Evolutionary conservation across 208 protist genomes (phyloP), one percentile per base, ranked within the genome.

Genomic region (Crithidia fasciculata): DNA sequence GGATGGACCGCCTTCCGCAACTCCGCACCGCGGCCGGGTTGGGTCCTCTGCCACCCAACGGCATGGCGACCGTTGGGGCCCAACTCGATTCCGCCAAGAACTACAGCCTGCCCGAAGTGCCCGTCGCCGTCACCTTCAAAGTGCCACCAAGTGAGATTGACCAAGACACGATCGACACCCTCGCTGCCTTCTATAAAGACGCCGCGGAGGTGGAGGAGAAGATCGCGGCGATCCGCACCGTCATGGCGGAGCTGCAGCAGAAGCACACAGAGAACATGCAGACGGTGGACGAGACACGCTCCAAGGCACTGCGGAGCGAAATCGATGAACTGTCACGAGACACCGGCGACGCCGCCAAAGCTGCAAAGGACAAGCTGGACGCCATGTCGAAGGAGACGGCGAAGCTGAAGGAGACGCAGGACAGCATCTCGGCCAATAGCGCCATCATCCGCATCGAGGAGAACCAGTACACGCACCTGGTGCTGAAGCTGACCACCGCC

Each of bases 361-460:
- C 61, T 2, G 75, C 84, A 0, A 89, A 92, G 62, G 76, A 88
- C 37, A 74, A 53, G 41, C 69, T 94, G 16, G 81, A 76, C 18
- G 63, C 37, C 36, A 61, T 61, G 56, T 44, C 56, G 56, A 61
- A 61, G 56, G 63, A 73, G 37, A 95, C 83, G 10, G 85, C 83
- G n/a, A 75, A 78, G 69, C 78, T 95, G 44, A 94, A 94, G 76
- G 76, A 87, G 61, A 80, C 72, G 19, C 79, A 74, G 39, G 86
- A 89, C 58, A 89, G 66, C 64, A 78, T 79, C 45, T 66, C 84
- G 44, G 82, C 74, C 37, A 89, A 96, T 78, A 84, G 81, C 50
- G 90, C 91, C 28, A 78, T 95, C 61, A 88, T 96, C 65, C 87
- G 89, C 44, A 96, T 97, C 62, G 78, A 93, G 69, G 88, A 96